Percentiles rank a stretch among this genome's conserved stretches.
These are phyloP conservation scores for Teunomyces cretensis DNA, from an alignment of 805 yeast species.

Conservation along the genomic window DNA sequence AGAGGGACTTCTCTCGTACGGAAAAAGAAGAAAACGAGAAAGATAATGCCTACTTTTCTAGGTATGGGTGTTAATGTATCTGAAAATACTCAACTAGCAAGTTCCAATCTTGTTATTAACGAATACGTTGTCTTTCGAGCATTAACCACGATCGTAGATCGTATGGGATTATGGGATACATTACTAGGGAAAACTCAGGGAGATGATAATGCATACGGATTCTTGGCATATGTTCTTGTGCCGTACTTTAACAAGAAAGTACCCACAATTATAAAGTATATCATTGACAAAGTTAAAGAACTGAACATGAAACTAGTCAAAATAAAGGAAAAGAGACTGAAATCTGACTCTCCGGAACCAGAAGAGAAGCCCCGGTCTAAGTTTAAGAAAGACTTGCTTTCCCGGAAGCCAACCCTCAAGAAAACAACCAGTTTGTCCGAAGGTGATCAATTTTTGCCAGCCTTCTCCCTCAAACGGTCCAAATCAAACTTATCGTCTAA, in stretches of 20 bases:
- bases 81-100: slow-evolving; percentile 4
- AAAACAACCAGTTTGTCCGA: slow-evolving; percentile 17
- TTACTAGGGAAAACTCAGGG: slow-evolving; percentile 33
- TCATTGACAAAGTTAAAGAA: slow-evolving; percentile 49
- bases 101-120: slow-evolving; percentile 21
- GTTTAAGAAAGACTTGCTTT: slow-evolving; percentile 11
- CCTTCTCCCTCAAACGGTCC: slow-evolving; percentile 36
- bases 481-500: slow-evolving; percentile 41
- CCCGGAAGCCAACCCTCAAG: slow-evolving; percentile 14
- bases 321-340: slow-evolving; percentile 6
- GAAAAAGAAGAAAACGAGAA: slow-evolving; percentile 17
- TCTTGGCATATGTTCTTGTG: slow-evolving; percentile 50
- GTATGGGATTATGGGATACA: slow-evolving; percentile 54
- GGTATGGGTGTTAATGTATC: slow-evolving; percentile 34
- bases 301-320: slow-evolving; percentile 36
- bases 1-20: slow-evolving; percentile 22
- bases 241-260: slow-evolving; percentile 53
- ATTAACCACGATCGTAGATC: slow-evolving; percentile 49
- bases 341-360: slow-evolving; percentile 2
- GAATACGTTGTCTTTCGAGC: slow-evolving; percentile 18
- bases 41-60: slow-evolving; percentile 43
- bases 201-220: slow-evolving; percentile 39
- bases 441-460: slow-evolving; percentile 28
- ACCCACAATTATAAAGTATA: slow-evolving; percentile 46
- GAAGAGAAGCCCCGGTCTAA: slow-evolving; percentile 9